Evolutionary conservation across 1,284 basidiomycete genomes (phyloP), one percentile per base, ranked within the genome.

Genomic region (Malassezia obtusa): DNA sequence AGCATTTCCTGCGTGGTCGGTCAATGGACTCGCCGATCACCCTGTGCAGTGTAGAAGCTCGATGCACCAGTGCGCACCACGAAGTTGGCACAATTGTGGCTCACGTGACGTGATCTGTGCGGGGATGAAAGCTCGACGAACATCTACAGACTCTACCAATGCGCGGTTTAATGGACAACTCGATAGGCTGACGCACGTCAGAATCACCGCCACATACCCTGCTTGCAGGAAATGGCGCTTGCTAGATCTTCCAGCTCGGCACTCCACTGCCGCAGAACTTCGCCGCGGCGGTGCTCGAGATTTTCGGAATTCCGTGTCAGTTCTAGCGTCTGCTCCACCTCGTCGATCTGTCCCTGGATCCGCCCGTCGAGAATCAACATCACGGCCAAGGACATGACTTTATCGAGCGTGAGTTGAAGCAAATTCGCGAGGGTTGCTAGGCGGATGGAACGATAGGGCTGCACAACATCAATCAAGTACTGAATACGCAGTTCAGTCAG

Each of bases 391-490:
- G 88, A 87, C 70, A 96, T 91, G 3, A 94, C 90, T 70, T 95
- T 89, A 40, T 82, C 80, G 31, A 81, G 80, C 17, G 86, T 81
- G 17, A 96, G 85, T 64, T 92, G 90, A 47, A 98, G 79, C 84
- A 95, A 89, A 88, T 95, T 68, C 4, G 45, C 45, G 11, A 62
- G 44, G 12, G 54, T 36, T 11, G 35, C n/a, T 21, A 39, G 9
- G 7, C 10, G 35, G 15, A 41, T 19, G 8, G 44, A 39, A n/a
- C 36, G 91, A 76, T 98, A 98, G 1, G 91, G 90, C 75, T 90
- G 91, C 79, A 98, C 91, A 58, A 95, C 82, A 74, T 96, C 92
- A 62, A 96, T 89, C 57, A 98, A 82, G 75, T 95, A 98, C 68
- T 92, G 89, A 0, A 91, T 96, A 4, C 92, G 81, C 46, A 98